Conservation (phyloP, 2,329 filamentous ascomycete species). For the Trichoderma atrobrunneum region DNA sequence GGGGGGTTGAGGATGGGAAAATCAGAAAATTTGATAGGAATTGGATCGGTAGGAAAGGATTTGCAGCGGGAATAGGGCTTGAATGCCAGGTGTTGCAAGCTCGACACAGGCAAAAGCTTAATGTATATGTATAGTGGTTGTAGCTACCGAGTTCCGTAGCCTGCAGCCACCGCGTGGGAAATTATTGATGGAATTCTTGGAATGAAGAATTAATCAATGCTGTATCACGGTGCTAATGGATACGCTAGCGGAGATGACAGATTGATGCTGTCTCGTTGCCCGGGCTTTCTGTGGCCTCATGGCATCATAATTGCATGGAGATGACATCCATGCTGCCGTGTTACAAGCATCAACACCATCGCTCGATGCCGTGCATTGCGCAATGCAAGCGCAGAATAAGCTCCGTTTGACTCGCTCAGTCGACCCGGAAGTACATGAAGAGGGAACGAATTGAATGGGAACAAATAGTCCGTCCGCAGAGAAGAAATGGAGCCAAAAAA, state of each 20-base stretch:
- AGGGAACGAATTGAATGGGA: neutral
- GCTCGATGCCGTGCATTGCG: neutral
- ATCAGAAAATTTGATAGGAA: neutral
- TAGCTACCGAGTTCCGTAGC: neutral
- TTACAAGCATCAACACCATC: neutral
- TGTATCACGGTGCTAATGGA: neutral
- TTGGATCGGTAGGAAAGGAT: neutral
- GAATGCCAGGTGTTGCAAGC: neutral
- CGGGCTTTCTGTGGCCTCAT: too few species aligned
- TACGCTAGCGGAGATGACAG: neutral
- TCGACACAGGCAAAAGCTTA: neutral
- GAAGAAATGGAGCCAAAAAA: neutral
- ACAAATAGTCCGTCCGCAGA: neutral
- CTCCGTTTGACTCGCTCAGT: neutral
- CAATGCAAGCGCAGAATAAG: neutral
- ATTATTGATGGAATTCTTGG: neutral
- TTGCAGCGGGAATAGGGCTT: neutral
- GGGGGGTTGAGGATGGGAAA: neutral
- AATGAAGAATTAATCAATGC: neutral
- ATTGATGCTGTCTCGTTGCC: neutral
- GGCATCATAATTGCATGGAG: neutral
- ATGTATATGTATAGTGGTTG: neutral
- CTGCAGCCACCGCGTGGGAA: constrained; percentile 1
- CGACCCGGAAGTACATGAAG: neutral
- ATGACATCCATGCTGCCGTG: neutral